Evolutionary conservation across 1,139 yeast species (phyloP), one percentile per base, ranked within the genome.

Genomic region (Sugiyamaella neomexicana): DNA sequence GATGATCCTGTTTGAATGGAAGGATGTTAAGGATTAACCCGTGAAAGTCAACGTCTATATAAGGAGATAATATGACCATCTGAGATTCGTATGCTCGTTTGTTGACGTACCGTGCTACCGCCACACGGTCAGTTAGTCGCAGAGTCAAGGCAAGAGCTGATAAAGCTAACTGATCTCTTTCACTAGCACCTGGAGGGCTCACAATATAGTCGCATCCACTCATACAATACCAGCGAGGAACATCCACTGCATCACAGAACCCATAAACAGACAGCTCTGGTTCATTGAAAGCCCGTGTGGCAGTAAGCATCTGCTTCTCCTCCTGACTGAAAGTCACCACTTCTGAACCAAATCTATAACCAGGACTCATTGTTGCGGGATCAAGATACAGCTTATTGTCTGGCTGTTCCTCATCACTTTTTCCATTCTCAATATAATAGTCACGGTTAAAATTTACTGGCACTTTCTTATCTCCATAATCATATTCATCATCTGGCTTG

Each of bases 1-100:
- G 81, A 60, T 82, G 86, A 66, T 91, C 97, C 62, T 89, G 96
- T 34, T 79, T 78, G 68, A 81, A 88, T 0, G 97, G 96, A n/a
- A 90, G 67, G 42, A 84, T 74, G 5, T 70, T 68, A 54, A 76
- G 60, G 1, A 78, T 63, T 39, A 81, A 65, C 13, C 61, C 63
- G 31, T 65, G 67, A 9, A 60, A 58, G 3, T 60, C 68, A 4
- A 53, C 56, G n/a, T 71, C 66, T 34, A 74, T 67, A 44, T 72
- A 65, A 0, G 93, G 96, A 38, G 78, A 71, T 58, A 85, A 67
- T 0, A 79, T 80, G 48, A 85, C 83, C 69, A 86, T 75, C 17
- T 58, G 61, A 17, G 55, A 55, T 37, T 56, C 79, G 29, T 80
- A 83, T 2, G 83, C 8, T 75, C 67, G 49, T 75, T 76, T 80